Conservation (phyloP, 257 asterid genomes). For the Solanum medicagineum region DNA sequence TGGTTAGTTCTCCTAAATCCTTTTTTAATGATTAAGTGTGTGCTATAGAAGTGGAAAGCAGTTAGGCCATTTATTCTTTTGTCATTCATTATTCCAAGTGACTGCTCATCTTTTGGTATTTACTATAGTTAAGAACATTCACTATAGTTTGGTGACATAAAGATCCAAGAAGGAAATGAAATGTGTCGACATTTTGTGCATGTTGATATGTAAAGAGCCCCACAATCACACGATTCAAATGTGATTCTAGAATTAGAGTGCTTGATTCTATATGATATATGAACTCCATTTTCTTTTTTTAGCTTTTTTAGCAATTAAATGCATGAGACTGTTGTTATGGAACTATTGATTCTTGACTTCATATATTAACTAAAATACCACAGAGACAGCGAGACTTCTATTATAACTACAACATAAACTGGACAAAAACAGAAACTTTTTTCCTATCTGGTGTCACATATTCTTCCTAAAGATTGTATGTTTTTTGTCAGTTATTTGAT, state of each 20-base stretch:
- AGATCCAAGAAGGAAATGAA: background rate
- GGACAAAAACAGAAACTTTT: background rate
- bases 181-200: background rate
- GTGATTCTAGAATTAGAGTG: background rate
- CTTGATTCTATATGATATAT: background rate
- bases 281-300: background rate
- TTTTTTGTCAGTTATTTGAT: slow-evolving; percentile 10
- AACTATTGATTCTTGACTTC: background rate
- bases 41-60: background rate
- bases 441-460: background rate
- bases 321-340: background rate
- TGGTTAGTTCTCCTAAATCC: background rate
- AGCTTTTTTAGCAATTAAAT: background rate
- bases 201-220: background rate
- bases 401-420: background rate
- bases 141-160: background rate
- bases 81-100: background rate
- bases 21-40: background rate
- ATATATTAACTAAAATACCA: background rate
- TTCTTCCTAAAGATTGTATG: slow-evolving; percentile 5
- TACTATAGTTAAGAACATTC: background rate
- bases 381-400: background rate
- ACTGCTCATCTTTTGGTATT: background rate
- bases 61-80: background rate
- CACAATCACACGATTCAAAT: background rate